Evolutionary conservation across 768 basidiomycete species (phyloP).

Genomic region (Leccinum aurantiacum): DNA sequence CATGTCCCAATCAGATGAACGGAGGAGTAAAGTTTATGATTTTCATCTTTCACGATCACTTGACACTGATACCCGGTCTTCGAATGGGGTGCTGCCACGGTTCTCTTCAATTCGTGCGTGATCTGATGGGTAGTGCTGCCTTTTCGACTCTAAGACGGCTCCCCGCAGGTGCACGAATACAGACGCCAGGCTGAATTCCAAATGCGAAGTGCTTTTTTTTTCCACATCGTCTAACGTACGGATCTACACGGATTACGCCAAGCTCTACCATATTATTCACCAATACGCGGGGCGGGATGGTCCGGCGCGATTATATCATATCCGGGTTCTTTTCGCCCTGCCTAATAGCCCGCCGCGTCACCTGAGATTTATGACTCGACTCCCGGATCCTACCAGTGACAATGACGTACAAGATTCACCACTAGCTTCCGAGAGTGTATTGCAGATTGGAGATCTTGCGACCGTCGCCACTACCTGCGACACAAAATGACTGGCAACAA

Average conservation of each 20-base stretch:
- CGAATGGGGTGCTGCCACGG: background rate
- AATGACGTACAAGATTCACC: constrained; percentile 6
- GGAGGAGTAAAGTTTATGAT: background rate
- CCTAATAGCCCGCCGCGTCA: background rate
- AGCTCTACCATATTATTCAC: background rate
- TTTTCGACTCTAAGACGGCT: background rate
- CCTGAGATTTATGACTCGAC: background rate
- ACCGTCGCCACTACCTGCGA: background rate
- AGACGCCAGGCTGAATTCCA: background rate
- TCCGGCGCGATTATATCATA: background rate
- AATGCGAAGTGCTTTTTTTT: background rate
- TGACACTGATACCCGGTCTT: background rate
- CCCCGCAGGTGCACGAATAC: background rate
- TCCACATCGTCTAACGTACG: background rate
- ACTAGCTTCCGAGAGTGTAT: too few relatives aligned
- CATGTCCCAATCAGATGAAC: too few relatives aligned
- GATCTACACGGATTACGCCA: background rate
- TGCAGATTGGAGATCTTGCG: background rate
- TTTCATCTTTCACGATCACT: background rate
- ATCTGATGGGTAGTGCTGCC: background rate
- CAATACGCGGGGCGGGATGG: background rate
- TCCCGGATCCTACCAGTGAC: constrained; percentile 17
- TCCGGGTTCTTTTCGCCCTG: background rate
- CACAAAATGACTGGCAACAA: background rate
- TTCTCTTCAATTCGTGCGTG: background rate